Evolutionary conservation across 345 rosid species (phyloP).

Genomic region (Euphorbia tirucalli): DNA sequence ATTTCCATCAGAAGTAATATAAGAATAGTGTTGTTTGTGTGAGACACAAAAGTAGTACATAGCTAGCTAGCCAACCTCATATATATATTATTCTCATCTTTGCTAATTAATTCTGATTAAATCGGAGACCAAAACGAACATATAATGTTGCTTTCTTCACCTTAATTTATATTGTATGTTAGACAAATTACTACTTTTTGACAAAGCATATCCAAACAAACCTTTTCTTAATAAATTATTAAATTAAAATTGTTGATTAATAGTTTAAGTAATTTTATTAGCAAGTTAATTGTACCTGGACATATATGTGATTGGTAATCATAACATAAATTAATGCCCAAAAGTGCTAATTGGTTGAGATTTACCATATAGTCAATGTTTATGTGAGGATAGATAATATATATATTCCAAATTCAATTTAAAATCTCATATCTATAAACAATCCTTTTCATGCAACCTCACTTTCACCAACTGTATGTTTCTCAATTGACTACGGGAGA

Average conservation of each 20-base stretch:
- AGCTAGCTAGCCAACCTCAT: too few species aligned
- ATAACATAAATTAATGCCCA: too few species aligned
- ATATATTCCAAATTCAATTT: background rate
- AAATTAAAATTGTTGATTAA: too few species aligned
- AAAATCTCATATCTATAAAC: background rate
- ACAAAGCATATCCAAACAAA: slow-evolving; percentile 6
- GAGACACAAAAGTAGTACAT: background rate
- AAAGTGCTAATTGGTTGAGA: background rate
- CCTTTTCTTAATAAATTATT: background rate
- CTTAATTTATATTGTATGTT: background rate
- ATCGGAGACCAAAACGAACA: background rate
- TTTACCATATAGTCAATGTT: too few species aligned
- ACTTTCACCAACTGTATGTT: background rate
- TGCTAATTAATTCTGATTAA: background rate
- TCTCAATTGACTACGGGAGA: too few species aligned
- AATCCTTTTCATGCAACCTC: background rate
- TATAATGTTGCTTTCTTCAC: slow-evolving; percentile 18
- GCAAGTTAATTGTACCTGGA: too few species aligned
- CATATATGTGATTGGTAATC: too few species aligned
- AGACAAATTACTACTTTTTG: slow-evolving; percentile 1
- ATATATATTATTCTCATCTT: background rate
- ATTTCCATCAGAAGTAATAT: background rate
- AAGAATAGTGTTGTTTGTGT: background rate
- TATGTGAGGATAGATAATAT: too few species aligned
- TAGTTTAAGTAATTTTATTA: too few species aligned